Percentiles rank a stretch among this genome's conserved stretches.
Conservation (phyloP, 2,329 filamentous ascomycete species). For the Colletotrichum kahawae region DNA sequence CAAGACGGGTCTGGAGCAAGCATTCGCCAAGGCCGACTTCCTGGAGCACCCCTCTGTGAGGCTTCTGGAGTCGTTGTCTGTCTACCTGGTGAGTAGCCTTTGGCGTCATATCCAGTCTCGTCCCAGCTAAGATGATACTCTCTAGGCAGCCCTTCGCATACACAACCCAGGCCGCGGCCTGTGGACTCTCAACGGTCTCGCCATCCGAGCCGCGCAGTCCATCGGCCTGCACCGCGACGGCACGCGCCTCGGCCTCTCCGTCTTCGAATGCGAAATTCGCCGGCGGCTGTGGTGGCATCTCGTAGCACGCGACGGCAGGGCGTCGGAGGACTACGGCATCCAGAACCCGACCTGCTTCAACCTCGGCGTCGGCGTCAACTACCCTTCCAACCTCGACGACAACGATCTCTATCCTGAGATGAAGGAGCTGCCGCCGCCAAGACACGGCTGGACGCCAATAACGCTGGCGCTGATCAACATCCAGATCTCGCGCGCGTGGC, state of each 20-base stretch:
- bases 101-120: not conserved
- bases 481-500: conserved; percentile 44
- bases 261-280: conserved; percentile 58
- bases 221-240: conserved; percentile 59
- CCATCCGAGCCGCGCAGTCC: conserved; percentile 50
- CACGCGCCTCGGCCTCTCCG: conserved; percentile 31
- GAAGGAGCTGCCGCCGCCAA: conserved; percentile 49
- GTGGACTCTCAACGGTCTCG: conserved; percentile 48
- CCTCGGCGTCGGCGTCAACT: conserved; percentile 50
- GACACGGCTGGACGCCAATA: conserved; percentile 62
- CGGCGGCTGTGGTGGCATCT: conserved; percentile 62
- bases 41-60: conserved; percentile 42
- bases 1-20: conserved; percentile 40
- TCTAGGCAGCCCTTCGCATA: conserved; percentile 33
- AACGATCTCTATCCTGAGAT: conserved; percentile 53
- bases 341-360: conserved; percentile 17
- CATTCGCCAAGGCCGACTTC: conserved; percentile 42
- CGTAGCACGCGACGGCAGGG: conserved; percentile 54
- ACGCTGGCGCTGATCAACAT: conserved; percentile 59
- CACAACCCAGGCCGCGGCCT: conserved; percentile 38
- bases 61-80: conserved; percentile 38
- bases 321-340: conserved; percentile 62
- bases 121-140: not conserved
- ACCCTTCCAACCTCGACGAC: conserved; percentile 64
- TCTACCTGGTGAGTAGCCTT: conserved; percentile 38